Base-by-base conservation (phyloP, 176 grass and related monocot genomes). In the Avena sativa region DNA sequence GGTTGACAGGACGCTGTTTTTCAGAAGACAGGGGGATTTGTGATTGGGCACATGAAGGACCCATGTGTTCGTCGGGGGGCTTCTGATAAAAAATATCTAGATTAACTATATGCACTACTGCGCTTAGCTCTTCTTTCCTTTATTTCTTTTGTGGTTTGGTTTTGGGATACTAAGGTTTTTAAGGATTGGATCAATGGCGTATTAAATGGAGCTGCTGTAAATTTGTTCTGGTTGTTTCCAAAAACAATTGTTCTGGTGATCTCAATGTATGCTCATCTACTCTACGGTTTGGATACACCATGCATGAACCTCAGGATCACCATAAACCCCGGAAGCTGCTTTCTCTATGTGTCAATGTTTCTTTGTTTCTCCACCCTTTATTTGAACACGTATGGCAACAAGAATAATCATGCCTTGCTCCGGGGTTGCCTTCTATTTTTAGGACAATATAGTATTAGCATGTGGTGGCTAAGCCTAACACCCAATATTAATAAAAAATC, bases 1-100 rank as follows among this genome's bases (percentile, higher is more conserved):
- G 15, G 97, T 94, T 14, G 94, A 98, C 86, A 48, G 89, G 85
- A 84, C 83, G 23, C 57, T 98, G 28, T 84, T 93, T 53, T 96
- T 98, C 81, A 91, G 81, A 87, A 94, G 85, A 53, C 96, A 76
- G 12, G 68, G 78, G 68, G 67, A 86, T 21, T 59, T 79, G 66
- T 89, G 74, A 88, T 75, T 23, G 30, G 73, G 73, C 78, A 63
- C 72, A 86, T 62, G 75, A 80, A 87, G 64, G 47, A 90, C 73
- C 34, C 65, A 57, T 81, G 50, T 36, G 59, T 43, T 85, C 58
- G 9, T 84, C 65, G 12, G 34, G 49, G 15, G 44, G 3, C 16
- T 86, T 26, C 19, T 65, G 69, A 76, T 19, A n/a, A 28, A 68
- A 53, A 40, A 30, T 68, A 70, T 3, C 20, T 81, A 84, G 69